phyloP scores from a whole-genome alignment of 73 alveolate genomes.

The Paramecium caudatum region DNA sequence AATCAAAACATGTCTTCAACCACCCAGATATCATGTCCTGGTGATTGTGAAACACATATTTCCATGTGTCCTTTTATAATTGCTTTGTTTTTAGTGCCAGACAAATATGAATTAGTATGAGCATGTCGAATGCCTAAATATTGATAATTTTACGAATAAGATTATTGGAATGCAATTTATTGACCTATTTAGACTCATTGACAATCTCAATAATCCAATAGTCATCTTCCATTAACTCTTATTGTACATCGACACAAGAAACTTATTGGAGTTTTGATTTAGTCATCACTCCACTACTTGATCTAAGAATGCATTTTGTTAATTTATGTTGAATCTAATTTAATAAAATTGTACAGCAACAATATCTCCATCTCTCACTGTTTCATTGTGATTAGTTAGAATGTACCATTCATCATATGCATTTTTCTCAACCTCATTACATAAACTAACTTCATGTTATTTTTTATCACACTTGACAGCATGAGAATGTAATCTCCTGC shows the following conservation, averaged over 20 bases:
- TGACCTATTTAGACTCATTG: background rate
- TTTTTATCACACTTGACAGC: constrained; percentile 30
- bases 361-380: constrained; percentile 28
- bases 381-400: constrained; percentile 13
- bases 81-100: constrained; percentile 54
- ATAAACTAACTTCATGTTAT: constrained; percentile 35
- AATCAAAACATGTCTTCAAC: constrained; percentile 33
- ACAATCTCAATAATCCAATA: constrained; percentile 9
- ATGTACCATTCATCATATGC: constrained; percentile 32
- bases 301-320: constrained; percentile 25
- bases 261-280: constrained; percentile 7
- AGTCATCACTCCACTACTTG: background rate
- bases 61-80: constrained; percentile 37
- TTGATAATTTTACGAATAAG: background rate
- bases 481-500: constrained; percentile 61
- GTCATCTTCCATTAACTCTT: constrained; percentile 15
- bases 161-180: constrained; percentile 42
- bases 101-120: background rate
- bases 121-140: constrained; percentile 26
- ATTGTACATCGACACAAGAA: background rate
- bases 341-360: background rate
- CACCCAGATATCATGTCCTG: constrained; percentile 48
- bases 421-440: constrained; percentile 15
- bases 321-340: background rate
- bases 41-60: background rate